Conservation (phyloP, 179 eudicot genomes). For the Sideroxylon spinosum region DNA sequence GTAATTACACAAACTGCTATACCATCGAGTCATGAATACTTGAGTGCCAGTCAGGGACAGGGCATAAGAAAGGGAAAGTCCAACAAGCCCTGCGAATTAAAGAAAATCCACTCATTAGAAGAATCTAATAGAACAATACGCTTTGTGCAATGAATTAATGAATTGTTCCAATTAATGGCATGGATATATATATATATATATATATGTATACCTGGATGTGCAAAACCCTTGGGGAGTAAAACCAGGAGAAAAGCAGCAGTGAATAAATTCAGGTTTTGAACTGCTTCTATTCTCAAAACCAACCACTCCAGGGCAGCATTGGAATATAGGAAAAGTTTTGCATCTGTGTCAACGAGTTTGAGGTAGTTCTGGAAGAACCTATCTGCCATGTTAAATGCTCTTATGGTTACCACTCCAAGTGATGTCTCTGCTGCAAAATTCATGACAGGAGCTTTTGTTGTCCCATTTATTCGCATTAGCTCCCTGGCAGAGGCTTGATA, state of each 20-base stretch:
- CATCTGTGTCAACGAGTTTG: conserved; percentile 61
- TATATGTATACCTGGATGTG: too few species aligned
- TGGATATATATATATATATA: conserved; percentile 44
- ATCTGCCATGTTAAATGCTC: conserved; percentile 56
- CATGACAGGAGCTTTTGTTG: conserved; percentile 76
- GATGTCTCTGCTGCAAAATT: conserved; percentile 71
- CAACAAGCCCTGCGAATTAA: conserved; percentile 62
- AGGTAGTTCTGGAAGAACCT: conserved; percentile 49
- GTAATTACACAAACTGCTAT: conserved; percentile 53
- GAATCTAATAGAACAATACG: too few species aligned
- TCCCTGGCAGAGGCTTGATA: conserved; percentile 70
- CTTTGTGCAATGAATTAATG: too few species aligned
- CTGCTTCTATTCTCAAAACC: conserved; percentile 54
- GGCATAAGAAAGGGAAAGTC: conserved; percentile 82
- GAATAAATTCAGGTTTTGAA: conserved; percentile 57
- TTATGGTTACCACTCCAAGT: conserved; percentile 62
- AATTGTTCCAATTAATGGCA: background rate
- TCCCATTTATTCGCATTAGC: conserved; percentile 72
- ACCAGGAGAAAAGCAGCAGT: conserved; percentile 53
- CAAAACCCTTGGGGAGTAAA: conserved; percentile 40
- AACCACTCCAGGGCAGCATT: conserved; percentile 70
- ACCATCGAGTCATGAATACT: conserved; percentile 60
- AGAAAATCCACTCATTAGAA: too few species aligned
- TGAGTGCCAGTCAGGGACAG: conserved; percentile 46
- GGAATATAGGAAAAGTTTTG: conserved; percentile 55